Percentiles rank a stretch among this genome's conserved stretches.
Evolutionary conservation across 345 rosid species (phyloP).

Genomic region (Arabidopsis suecica): DNA sequence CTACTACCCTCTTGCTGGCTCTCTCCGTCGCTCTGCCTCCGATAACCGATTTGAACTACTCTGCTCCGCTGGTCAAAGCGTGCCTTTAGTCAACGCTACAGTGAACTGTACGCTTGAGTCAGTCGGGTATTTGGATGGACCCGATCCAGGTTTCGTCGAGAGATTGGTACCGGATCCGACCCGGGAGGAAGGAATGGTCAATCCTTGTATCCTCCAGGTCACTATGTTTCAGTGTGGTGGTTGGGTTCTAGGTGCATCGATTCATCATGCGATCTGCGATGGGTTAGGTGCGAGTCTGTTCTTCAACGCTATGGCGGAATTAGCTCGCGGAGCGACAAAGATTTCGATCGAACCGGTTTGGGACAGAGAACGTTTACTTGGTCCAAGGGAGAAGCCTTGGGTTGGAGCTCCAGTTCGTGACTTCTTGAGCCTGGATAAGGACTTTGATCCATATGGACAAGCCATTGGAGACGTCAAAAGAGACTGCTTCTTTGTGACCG

Average conservation of each 20-base stretch:
- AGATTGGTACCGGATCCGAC: slow-evolving; percentile 65
- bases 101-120: slow-evolving; percentile 65
- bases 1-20: slow-evolving; percentile 71
- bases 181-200: slow-evolving; percentile 52
- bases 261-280: slow-evolving; percentile 74
- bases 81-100: slow-evolving; percentile 62
- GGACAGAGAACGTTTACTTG: slow-evolving; percentile 60
- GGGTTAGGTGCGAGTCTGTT: slow-evolving; percentile 89
- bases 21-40: slow-evolving; percentile 44
- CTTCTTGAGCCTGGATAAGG: slow-evolving; percentile 54
- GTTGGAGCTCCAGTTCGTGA: slow-evolving; percentile 61
- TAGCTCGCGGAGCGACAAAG: slow-evolving; percentile 66
- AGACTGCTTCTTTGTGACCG: slow-evolving; percentile 64
- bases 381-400: slow-evolving; percentile 71
- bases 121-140: slow-evolving; percentile 58
- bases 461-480: slow-evolving; percentile 50
- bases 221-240: slow-evolving; percentile 84
- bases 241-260: slow-evolving; percentile 66
- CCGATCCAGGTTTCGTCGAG: slow-evolving; percentile 61
- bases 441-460: slow-evolving; percentile 53
- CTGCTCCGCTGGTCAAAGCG: slow-evolving; percentile 56
- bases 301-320: slow-evolving; percentile 65
- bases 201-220: slow-evolving; percentile 75
- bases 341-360: slow-evolving; percentile 64
- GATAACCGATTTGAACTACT: slow-evolving; percentile 53